Evolutionary conservation across 257 asterid genomes (phyloP).

Genomic region (Hygrophila difformis): DNA sequence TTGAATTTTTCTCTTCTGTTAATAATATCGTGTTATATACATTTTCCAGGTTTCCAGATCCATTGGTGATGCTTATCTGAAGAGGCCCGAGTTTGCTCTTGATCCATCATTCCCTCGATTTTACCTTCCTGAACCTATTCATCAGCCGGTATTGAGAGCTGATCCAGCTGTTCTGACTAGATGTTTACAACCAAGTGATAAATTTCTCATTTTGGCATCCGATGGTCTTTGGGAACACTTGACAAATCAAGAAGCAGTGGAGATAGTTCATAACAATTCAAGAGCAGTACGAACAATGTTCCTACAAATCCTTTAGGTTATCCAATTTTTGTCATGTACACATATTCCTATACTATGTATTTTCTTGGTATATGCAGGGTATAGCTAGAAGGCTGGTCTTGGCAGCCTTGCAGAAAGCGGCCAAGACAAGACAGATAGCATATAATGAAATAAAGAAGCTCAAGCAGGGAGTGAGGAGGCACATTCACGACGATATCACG

Average conservation of each 20-base stretch:
- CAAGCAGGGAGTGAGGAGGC: constrained; percentile 43
- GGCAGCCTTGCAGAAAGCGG: constrained; percentile 41
- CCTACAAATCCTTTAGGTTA: neutral
- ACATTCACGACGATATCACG: constrained; percentile 60
- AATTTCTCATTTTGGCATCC: constrained; percentile 74
- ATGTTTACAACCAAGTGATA: constrained; percentile 41
- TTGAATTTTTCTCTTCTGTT: no score
- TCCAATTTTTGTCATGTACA: no score
- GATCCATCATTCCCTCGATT: constrained; percentile 42
- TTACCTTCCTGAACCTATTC: constrained; percentile 57
- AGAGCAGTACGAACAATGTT: constrained; percentile 32
- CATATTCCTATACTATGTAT: neutral
- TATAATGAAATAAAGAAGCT: constrained; percentile 40
- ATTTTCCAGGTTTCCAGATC: constrained; percentile 67
- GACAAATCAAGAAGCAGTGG: constrained; percentile 68
- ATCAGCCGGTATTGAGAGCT: constrained; percentile 53
- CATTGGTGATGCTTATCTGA: constrained; percentile 85
- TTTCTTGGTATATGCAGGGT: constrained; percentile 35
- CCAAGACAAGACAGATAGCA: constrained; percentile 27
- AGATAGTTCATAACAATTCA: constrained; percentile 64
- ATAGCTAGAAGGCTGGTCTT: constrained; percentile 62
- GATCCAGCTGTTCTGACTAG: constrained; percentile 51
- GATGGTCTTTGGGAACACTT: constrained; percentile 88
- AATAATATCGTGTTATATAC: no score
- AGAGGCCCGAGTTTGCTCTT: constrained; percentile 56